Evolutionary conservation across 768 basidiomycete genomes (phyloP), one percentile per base, ranked within the genome.

Genomic region (Amanita muscaria): DNA sequence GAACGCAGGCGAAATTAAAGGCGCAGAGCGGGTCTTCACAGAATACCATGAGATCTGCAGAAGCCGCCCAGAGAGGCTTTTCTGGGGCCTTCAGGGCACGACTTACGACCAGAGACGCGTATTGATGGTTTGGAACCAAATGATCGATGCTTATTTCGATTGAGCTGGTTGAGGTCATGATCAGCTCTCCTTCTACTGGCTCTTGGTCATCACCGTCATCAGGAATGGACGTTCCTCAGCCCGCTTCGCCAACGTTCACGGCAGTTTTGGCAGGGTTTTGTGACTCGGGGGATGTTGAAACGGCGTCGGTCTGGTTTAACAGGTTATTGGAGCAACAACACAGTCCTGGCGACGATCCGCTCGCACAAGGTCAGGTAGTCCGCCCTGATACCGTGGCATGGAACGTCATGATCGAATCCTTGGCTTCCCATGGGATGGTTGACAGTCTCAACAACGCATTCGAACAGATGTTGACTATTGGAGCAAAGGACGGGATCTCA

Each of bases 101-200:
- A 1, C 27, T 4, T 11, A 30, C 6, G 3, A 30, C 16, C 19
- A 12, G 6, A 15, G 32, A 5, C 27, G 16, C 9, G 5, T 34
- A 8, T 10, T 35, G 42, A 56, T n/a, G 47, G 45, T 81, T 2
- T 90, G 78, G 77, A 85, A 87, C 51, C 67, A 73, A 53, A 88
- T 89, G 81, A 77, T 92, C 27, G 70, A 78, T 38, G 72, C 79
- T 0, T 82, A 86, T 59, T 82, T 92, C 80, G 7, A 54, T 90
- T 8, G 75, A 60, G 18, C 59, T 91, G 2, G 63, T 92, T 32
- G 79, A 84, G 44, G 62, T 71, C 49, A 89, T 91, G 84, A 64
- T 90, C 59, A 68, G 74, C 45, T 64, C 27, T 29, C 7, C 27
- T 29, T 6, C 27, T 29, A 29, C 27, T 12, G 27, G 7, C 12